Base-by-base conservation (phyloP, 2,329 filamentous ascomycete species). In the Nemania bipapillata region DNA sequence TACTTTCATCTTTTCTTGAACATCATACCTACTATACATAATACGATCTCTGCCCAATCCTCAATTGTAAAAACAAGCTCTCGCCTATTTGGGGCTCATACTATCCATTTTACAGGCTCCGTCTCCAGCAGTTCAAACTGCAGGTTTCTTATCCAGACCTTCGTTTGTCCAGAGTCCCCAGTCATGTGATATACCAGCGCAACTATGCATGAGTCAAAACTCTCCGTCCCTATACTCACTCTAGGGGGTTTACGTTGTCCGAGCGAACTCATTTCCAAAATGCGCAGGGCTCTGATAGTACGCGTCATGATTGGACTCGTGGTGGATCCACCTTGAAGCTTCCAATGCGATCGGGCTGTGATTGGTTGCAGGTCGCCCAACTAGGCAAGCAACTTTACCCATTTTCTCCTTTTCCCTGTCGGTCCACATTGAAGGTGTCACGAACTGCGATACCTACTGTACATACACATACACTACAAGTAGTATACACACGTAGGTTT, bases 281-380 rank as follows among this genome's bases (percentile, higher is more conserved):
- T 58, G 66, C 42, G 55, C 74, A 74, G 63, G 74, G 72, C 52
- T 55, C 56, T 50, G 42, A 28, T 22, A 66, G 40, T 71, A 75
- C 75, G 73, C 74, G 75, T 76, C 74, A 74, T 74, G 72, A 77
- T 77, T 77, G 75, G 75, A 59, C 54, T 66, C 22, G 17, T 61
- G 52, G 65, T 73, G 71, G 70, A 40, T 64, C 65, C 65, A 20
- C 26, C n/a, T 70, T 59, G 67, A 70, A 72, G 70, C 66, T 74
- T 64, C 67, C 63, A 70, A 75, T 77, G 76, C 76, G 76, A 72
- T 77, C 75, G 40, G 57, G 20, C 66, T 72, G 32, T 77, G 73
- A 77, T 77, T 77, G 75, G 76, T 59, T 68, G 52, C 53, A n/a
- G 50, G 40, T 12, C 57, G 68, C 61, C 68, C 64, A 66, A 73